Conservation (phyloP, 2,329 filamentous ascomycete genomes). For the Xylariaceae sp. region DNA sequence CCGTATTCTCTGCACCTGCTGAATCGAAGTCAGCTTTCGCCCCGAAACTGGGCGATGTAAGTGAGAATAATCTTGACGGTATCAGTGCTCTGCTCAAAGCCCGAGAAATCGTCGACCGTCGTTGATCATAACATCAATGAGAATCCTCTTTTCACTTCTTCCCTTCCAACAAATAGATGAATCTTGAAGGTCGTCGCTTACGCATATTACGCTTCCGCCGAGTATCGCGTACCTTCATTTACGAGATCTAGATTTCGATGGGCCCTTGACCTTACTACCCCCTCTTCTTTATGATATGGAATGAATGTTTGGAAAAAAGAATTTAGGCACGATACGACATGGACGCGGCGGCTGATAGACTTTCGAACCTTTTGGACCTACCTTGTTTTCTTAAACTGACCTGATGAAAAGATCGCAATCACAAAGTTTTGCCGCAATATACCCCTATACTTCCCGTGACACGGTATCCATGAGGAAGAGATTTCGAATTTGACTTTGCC, state of each 20-base stretch:
- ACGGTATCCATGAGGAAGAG: not conserved
- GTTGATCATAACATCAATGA: conserved; percentile 19
- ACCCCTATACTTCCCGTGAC: not conserved
- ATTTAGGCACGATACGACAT: not conserved
- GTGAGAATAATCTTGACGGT: conserved; percentile 51
- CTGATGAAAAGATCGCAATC: not conserved
- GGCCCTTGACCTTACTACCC: too few relatives aligned
- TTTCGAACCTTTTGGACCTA: not conserved
- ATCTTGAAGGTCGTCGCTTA: not conserved
- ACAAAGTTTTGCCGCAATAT: not conserved
- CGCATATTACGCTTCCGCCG: not conserved
- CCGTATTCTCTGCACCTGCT: conserved; percentile 10
- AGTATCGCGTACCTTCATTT: not conserved
- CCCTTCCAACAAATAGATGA: conserved; percentile 8
- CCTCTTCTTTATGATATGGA: not conserved
- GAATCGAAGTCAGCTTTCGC: conserved; percentile 14
- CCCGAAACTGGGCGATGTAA: conserved; percentile 11
- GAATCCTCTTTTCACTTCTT: not conserved
- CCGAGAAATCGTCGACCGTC: conserved; percentile 60
- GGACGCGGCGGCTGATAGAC: not conserved
- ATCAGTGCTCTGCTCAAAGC: conserved; percentile 62
- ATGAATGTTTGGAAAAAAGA: not conserved
- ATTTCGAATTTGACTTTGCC: not conserved
- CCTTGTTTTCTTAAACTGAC: not conserved
- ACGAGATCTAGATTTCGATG: not conserved